Evolutionary conservation across 306 rosid genomes (phyloP).

Genomic region (Amphicarpaea edgeworthii): DNA sequence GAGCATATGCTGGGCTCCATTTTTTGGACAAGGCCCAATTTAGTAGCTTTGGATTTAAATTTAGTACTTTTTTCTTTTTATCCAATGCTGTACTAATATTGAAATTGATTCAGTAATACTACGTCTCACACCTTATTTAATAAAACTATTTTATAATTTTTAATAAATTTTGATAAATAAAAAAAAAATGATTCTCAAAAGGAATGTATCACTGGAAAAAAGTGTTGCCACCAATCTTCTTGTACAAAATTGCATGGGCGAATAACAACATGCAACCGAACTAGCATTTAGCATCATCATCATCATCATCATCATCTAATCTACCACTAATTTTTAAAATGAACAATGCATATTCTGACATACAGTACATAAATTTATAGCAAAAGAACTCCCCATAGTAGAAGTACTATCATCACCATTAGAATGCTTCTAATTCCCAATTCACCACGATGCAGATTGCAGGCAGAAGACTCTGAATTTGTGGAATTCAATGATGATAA

Average conservation of each 20-base stretch:
- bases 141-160: too few relatives aligned
- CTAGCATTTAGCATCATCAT: slow-evolving; percentile 38
- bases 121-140: too few relatives aligned
- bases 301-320: slow-evolving; percentile 40
- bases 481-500: slow-evolving; percentile 80
- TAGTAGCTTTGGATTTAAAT: neutral
- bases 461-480: slow-evolving; percentile 63
- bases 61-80: neutral
- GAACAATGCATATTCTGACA: slow-evolving; percentile 27
- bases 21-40: too few relatives aligned
- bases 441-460: slow-evolving; percentile 26
- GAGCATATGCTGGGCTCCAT: too few relatives aligned
- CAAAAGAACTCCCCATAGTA: slow-evolving; percentile 55
- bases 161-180: too few relatives aligned
- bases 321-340: slow-evolving; percentile 53
- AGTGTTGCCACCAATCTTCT: neutral
- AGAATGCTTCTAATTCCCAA: slow-evolving; percentile 56
- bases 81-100: too few relatives aligned
- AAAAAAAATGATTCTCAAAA: neutral
- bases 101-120: too few relatives aligned
- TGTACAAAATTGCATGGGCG: slow-evolving; percentile 66
- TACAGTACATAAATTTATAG: slow-evolving; percentile 48
- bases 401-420: slow-evolving; percentile 49
- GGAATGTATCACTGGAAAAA: neutral
- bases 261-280: slow-evolving; percentile 44